Evolutionary conservation across 768 basidiomycete genomes (phyloP).

Genomic region (Boletus coccyginus): DNA sequence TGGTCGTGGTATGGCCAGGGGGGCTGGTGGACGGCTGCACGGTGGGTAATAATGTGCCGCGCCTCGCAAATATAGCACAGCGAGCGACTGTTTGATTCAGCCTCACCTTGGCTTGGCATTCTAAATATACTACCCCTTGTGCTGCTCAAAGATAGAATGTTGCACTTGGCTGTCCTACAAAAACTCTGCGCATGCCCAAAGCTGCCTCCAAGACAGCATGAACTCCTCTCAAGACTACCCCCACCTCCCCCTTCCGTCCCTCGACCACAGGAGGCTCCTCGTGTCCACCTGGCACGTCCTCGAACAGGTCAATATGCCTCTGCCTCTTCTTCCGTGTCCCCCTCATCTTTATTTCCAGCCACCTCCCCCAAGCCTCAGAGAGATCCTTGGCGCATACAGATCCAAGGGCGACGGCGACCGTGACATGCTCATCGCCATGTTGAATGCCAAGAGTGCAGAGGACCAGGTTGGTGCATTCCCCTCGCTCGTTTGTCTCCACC

Average conservation of each 20-base stretch:
- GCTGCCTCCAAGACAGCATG: constrained; percentile 25
- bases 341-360: constrained; percentile 39
- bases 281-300: constrained; percentile 45
- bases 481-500: not conserved
- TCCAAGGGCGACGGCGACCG: constrained; percentile 88
- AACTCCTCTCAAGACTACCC: constrained; percentile 19
- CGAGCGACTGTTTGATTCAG: constrained; percentile 28
- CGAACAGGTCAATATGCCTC: constrained; percentile 39
- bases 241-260: constrained; percentile 12
- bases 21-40: too few relatives aligned
- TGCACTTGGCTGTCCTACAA: constrained; percentile 46
- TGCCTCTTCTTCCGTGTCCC: not conserved
- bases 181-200: constrained; percentile 26
- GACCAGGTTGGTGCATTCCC: constrained; percentile 65
- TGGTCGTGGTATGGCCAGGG: not conserved
- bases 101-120: constrained; percentile 43
- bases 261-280: constrained; percentile 34
- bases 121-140: constrained; percentile 37
- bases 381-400: constrained; percentile 84
- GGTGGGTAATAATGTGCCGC: constrained; percentile 1
- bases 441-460: constrained; percentile 90
- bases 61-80: constrained; percentile 19
- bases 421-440: constrained; percentile 86
- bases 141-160: constrained; percentile 45
- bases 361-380: constrained; percentile 78